Evolutionary conservation across 2,329 filamentous ascomycete genomes (phyloP), one percentile per base, ranked within the genome.

Genomic region (Myotisia sp.): DNA sequence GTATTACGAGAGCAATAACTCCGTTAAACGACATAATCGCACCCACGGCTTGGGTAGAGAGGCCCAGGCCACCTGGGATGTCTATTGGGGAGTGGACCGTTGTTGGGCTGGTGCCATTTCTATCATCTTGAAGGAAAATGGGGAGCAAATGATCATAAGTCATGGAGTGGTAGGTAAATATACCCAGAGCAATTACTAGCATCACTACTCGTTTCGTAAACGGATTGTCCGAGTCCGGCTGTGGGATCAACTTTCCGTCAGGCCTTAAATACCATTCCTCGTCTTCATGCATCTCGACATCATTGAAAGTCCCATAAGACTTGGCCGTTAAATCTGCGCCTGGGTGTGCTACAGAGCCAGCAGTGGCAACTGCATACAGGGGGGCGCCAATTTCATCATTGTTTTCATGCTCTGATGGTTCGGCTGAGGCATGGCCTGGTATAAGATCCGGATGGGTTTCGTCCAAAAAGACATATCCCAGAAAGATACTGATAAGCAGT

Each of bases 81-180:
- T 70, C 67, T 26, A 80, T 62, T 54, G 61, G 44, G 58, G 67
- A 46, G 34, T 37, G 26, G 50, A 48, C n/a, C 47, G 38, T 40
- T 2, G 52, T 44, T 16, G 48, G 41, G 13, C 45, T 41, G 1
- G 45, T 40, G 16, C 58, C 43, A 4, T 61, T 52, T 26, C 61
- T 55, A 29, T 62, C 51, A 47, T 93, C 85, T 54, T 94, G 85
- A 33, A 93, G 74, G 59, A 93, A 94, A 39, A 94, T 93, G 5
- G 86, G 86, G 35, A 93, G 67, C 1, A 94, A 69, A 52, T 92
- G 82, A 50, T 94, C 87, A 57, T 83, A 94, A 0, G 80, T 85
- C 85, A 94, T 94, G 23, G 79, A 84, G 58, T 94, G 86, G 53
- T 92, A 92, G 3, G 84, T 90, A 60, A 92, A 93, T 42, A 94